Evolutionary conservation across 305 asterid species (phyloP).

Genomic region (Withania somnifera): DNA sequence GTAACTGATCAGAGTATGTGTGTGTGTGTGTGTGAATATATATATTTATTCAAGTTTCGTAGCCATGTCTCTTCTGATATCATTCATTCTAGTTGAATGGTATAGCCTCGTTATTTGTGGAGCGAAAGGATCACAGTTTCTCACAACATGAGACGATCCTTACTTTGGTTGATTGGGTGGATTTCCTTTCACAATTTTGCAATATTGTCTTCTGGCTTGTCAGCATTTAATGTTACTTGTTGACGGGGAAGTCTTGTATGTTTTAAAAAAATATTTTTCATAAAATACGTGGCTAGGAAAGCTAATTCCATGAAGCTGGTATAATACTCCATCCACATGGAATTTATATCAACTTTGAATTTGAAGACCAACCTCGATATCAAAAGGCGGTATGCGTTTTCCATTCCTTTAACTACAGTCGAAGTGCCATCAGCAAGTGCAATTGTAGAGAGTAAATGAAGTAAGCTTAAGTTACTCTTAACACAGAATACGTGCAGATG

Average conservation of each 20-base stretch:
- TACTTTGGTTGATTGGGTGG: not conserved
- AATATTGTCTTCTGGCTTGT: not conserved
- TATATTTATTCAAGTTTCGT: not conserved
- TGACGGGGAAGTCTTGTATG: not conserved
- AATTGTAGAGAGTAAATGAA: not conserved
- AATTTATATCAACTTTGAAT: not conserved
- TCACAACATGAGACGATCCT: not conserved
- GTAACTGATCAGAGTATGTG: constrained; percentile 79
- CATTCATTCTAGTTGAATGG: not conserved
- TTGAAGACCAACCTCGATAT: not conserved
- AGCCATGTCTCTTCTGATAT: not conserved
- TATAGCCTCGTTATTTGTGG: not conserved
- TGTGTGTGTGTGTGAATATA: constrained; percentile 26
- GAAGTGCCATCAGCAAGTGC: not conserved
- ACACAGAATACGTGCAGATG: not conserved
- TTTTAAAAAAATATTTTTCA: not conserved
- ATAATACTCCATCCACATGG: not conserved
- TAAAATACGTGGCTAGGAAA: not conserved
- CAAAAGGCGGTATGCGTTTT: not conserved
- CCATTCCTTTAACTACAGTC: not conserved
- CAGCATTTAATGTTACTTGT: not conserved
- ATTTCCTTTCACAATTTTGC: not conserved
- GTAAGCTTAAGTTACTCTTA: not conserved
- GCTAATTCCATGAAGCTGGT: not conserved
- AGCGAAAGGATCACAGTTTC: not conserved